Percentiles rank a stretch among this genome's conserved stretches.
These are phyloP conservation scores for Mycosarcoma mackinlayi DNA, from an alignment of 1,284 basidiomycete species.

Conservation along the genomic window DNA sequence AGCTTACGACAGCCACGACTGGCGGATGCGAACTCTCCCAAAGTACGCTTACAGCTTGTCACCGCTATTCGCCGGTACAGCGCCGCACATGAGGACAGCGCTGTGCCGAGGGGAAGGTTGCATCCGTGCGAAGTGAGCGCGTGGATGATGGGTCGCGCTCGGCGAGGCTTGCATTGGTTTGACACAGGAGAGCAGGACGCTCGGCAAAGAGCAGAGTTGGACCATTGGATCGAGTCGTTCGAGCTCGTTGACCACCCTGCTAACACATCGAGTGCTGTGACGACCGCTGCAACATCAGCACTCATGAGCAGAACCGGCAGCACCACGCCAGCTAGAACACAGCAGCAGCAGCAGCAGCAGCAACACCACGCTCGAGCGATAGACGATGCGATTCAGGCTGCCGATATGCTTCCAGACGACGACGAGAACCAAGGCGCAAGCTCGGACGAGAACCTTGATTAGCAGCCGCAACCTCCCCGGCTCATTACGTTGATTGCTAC, in stretches of 20 bases:
- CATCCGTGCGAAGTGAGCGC: constrained; percentile 41
- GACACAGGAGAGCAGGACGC: background rate
- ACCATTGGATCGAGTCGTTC: constrained; percentile 15
- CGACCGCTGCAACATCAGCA: constrained; percentile 8
- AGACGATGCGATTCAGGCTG: constrained; percentile 22
- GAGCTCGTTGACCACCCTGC: constrained; percentile 9
- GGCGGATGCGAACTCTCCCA: background rate
- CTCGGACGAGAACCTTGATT: no score
- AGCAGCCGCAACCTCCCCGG: background rate
- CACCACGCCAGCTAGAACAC: constrained; percentile 4
- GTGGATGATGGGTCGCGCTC: constrained; percentile 44
- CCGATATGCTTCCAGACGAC: constrained; percentile 23
- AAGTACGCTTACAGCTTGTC: constrained; percentile 10
- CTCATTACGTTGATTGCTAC: no score
- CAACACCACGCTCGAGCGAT: background rate
- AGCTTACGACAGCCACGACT: constrained; percentile 5
- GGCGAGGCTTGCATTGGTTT: constrained; percentile 19
- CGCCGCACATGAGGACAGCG: background rate
- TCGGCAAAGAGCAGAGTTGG: constrained; percentile 3
- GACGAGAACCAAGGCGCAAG: constrained; percentile 4
- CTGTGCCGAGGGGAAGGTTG: constrained; percentile 4
- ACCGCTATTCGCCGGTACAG: constrained; percentile 8
- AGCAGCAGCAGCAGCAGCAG: no score
- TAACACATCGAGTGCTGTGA: background rate
- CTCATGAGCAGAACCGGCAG: constrained; percentile 26